Evolutionary conservation across 768 basidiomycete genomes (phyloP).

Genomic region (Suillus subalutaceus): DNA sequence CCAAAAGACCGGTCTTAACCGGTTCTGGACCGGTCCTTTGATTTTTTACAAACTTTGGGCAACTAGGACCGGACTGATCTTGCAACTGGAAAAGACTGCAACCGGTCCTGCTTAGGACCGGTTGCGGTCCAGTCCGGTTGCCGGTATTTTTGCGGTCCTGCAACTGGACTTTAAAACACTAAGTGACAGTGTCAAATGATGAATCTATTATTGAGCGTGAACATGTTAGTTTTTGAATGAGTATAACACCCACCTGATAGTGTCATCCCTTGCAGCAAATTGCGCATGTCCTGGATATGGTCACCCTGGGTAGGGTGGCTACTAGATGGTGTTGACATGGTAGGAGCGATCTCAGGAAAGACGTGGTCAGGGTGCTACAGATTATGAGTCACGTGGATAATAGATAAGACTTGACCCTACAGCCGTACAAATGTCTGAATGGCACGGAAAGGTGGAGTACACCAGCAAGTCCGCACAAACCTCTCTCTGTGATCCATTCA

Average conservation of each 20-base stretch:
- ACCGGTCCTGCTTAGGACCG: too few species aligned
- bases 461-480: neutral
- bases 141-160: too few species aligned
- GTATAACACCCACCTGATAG: neutral
- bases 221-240: neutral
- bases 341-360: neutral
- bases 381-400: neutral
- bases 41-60: too few species aligned
- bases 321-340: neutral
- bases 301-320: neutral
- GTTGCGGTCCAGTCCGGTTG: too few species aligned
- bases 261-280: neutral
- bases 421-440: neutral
- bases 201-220: neutral
- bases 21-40: too few species aligned
- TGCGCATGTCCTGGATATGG: neutral
- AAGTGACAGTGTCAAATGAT: conserved; percentile 1
- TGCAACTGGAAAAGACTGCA: too few species aligned
- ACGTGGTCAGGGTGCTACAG: neutral
- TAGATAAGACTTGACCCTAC: neutral
- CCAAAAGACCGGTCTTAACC: too few species aligned
- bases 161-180: too few species aligned
- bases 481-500: neutral
- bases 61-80: too few species aligned
- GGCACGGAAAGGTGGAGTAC: neutral